Percentiles rank a stretch among this genome's conserved stretches.
Conservation (phyloP, 148 eudicot genomes). For the Silene uniflora region DNA sequence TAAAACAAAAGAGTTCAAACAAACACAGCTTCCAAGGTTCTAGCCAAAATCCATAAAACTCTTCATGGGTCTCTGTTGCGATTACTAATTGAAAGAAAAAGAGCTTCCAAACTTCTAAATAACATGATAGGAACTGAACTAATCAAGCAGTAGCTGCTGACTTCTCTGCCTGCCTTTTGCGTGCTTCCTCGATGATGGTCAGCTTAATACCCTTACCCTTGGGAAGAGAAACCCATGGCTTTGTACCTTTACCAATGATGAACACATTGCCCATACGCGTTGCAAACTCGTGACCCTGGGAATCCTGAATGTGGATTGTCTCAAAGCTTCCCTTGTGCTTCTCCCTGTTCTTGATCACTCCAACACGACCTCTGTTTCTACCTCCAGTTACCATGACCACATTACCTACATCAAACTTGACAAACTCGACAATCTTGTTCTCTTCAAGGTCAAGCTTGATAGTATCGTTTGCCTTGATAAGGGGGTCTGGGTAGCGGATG, state of each 20-base stretch:
- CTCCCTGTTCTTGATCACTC: conserved; percentile 54
- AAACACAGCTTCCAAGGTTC: conserved; percentile 4
- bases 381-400: conserved; percentile 63
- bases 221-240: conserved; percentile 59
- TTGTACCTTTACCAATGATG: conserved; percentile 51
- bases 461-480: conserved; percentile 53
- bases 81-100: not conserved
- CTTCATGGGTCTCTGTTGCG: not conserved
- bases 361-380: conserved; percentile 60
- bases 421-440: conserved; percentile 46
- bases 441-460: conserved; percentile 51
- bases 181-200: conserved; percentile 51
- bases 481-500: conserved; percentile 57
- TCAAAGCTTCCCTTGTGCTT: conserved; percentile 68
- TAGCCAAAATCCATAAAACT: not conserved
- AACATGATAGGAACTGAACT: not conserved
- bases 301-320: conserved; percentile 55
- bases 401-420: conserved; percentile 56
- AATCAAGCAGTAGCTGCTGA: conserved; percentile 12
- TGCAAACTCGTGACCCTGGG: conserved; percentile 61
- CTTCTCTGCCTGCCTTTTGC: conserved; percentile 33
- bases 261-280: conserved; percentile 56
- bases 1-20: not conserved
- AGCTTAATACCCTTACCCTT: conserved; percentile 67
- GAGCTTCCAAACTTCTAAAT: not conserved